Percentiles rank a stretch among this genome's conserved stretches.
These are phyloP conservation scores for Xerocomus potaroensis DNA, from an alignment of 768 basidiomycete species.

Conservation along the genomic window DNA sequence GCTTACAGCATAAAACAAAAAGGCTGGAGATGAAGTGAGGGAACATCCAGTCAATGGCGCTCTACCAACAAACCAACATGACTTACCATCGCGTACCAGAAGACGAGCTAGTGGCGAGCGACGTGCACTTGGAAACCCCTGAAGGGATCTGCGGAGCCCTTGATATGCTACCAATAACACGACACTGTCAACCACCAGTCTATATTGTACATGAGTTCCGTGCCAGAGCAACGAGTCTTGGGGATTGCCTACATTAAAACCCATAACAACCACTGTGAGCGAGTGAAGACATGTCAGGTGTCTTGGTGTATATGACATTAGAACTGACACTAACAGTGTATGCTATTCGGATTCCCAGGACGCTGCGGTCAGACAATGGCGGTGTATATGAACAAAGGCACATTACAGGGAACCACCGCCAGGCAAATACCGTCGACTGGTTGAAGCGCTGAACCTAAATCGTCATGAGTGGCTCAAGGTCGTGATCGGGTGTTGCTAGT, in stretches of 20 bases:
- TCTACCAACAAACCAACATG: background rate
- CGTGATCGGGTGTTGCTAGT: background rate
- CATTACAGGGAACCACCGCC: conserved; percentile 1
- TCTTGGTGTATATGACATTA: background rate
- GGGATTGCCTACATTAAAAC: conserved; percentile 2
- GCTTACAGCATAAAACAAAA: conserved; percentile 12
- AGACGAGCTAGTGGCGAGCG: conserved; percentile 6
- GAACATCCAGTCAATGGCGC: background rate
- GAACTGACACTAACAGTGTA: conserved; percentile 2
- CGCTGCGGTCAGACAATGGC: background rate
- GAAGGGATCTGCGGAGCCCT: conserved; percentile 2
- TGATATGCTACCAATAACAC: conserved; percentile 2
- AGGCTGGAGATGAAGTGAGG: conserved; percentile 3
- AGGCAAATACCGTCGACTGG: conserved; percentile 1
- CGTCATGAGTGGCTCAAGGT: background rate
- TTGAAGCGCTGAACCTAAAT: background rate
- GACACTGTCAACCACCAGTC: conserved; percentile 6
- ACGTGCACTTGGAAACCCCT: background rate
- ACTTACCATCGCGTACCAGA: conserved; percentile 8
- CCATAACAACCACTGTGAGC: conserved; percentile 11
- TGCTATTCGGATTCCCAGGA: background rate
- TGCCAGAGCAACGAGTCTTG: background rate
- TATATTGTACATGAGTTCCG: background rate
- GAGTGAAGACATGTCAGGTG: background rate
- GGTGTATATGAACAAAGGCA: background rate